Conservation (phyloP, 345 rosid species). For the Moringa oleifera region DNA sequence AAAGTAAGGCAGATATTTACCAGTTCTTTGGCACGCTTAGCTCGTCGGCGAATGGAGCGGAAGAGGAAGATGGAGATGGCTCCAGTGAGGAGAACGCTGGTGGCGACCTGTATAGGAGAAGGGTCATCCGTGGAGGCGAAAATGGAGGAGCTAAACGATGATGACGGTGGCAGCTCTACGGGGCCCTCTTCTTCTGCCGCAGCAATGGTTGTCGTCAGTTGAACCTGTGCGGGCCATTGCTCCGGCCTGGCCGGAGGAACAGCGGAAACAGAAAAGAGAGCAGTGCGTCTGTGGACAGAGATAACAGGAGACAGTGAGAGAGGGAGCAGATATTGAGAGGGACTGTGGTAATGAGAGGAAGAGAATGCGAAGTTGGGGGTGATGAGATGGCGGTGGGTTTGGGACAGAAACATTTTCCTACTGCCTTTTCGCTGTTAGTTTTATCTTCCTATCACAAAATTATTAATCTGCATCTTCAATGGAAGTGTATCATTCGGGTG, state of each 20-base stretch:
- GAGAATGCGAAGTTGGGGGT: slow-evolving; percentile 17
- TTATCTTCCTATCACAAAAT: too few relatives aligned
- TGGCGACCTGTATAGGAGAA: slow-evolving; percentile 63
- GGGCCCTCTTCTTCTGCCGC: slow-evolving; percentile 58
- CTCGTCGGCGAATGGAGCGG: slow-evolving; percentile 82
- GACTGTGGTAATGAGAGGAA: slow-evolving; percentile 8
- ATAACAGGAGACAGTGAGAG: slow-evolving; percentile 21
- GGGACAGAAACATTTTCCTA: slow-evolving; percentile 37
- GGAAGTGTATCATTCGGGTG: background rate
- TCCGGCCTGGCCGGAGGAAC: slow-evolving; percentile 12
- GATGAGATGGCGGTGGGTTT: slow-evolving; percentile 31
- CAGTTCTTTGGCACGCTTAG: slow-evolving; percentile 71
- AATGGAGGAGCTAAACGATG: slow-evolving; percentile 38
- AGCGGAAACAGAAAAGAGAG: slow-evolving; percentile 19
- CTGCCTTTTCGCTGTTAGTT: background rate
- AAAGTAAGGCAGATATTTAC: slow-evolving; percentile 22
- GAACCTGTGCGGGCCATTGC: slow-evolving; percentile 29
- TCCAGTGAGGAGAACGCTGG: slow-evolving; percentile 83
- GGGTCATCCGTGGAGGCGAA: slow-evolving; percentile 79
- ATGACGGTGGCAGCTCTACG: slow-evolving; percentile 48
- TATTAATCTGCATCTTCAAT: background rate
- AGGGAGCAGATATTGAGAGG: slow-evolving; percentile 20
- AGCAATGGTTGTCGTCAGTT: slow-evolving; percentile 24
- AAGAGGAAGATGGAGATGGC: slow-evolving; percentile 79
- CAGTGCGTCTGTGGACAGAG: slow-evolving; percentile 18